Evolutionary conservation across 2,329 filamentous ascomycete genomes (phyloP).

Genomic region (Botryotinia calthae): DNA sequence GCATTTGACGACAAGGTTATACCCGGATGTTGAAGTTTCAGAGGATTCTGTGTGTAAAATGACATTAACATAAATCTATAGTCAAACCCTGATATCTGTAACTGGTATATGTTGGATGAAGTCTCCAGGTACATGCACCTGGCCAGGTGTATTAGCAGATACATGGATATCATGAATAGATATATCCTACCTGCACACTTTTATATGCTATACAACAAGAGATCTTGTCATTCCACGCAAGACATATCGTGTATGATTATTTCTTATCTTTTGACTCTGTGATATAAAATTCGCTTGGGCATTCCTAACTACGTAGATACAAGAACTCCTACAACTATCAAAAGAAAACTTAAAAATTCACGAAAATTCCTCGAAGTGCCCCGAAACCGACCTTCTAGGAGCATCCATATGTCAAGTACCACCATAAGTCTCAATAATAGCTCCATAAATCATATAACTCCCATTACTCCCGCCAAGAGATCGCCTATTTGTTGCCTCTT

Average conservation of each 20-base stretch:
- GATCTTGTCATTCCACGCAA: background rate
- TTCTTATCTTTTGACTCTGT: background rate
- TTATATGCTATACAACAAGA: background rate
- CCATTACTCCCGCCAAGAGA: background rate
- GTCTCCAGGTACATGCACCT: rapidly evolving
- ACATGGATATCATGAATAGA: background rate
- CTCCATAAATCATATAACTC: background rate
- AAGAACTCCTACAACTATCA: background rate
- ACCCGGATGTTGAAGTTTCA: background rate
- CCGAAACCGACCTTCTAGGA: too few species aligned
- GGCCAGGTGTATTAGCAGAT: background rate
- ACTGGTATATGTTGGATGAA: background rate
- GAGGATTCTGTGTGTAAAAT: background rate
- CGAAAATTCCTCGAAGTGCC: background rate
- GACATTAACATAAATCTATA: background rate
- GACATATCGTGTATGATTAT: rapidly evolving
- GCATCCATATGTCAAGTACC: too few species aligned
- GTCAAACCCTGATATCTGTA: background rate
- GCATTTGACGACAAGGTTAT: background rate
- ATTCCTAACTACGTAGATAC: background rate
- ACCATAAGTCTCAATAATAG: rapidly evolving
- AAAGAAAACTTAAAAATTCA: background rate
- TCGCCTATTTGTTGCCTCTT: slow-evolving; percentile 1
- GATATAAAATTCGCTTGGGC: background rate
- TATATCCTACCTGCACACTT: too few species aligned